Evolutionary conservation across 2,329 filamentous ascomycete genomes (phyloP), one percentile per base, ranked within the genome.

Genomic region (Neopestalotiopsis sp.): DNA sequence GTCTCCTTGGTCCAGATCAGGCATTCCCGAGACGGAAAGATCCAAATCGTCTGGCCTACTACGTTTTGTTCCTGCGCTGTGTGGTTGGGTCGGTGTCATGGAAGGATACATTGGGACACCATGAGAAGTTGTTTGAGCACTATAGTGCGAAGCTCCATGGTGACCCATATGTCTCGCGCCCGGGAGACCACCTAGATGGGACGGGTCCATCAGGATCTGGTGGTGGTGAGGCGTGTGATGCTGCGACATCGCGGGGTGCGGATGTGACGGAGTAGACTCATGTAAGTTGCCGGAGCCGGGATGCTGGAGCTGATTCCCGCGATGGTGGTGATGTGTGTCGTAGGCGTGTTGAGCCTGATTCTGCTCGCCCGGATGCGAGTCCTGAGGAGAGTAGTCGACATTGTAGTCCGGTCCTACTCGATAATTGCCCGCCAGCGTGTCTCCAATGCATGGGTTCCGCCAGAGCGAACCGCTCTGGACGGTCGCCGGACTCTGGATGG

Each of bases 401-500:
- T 91, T 88, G 86, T 92, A 92, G 85, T 90, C 89, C 81, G 84
- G 80, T 78, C 86, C 87, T 83, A 89, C 86, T 87, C 90, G 89
- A 86, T 93, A 93, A 82, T 90, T 89, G 87, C 89, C 87, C 87
- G 89, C 90, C 89, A 92, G 89, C 85, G 88, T 91, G 88, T 84
- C 88, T 86, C 85, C 88, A 83, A 88, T 88, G 82, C 89, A 92
- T 92, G 87, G 89, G 89, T 89, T 87, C 89, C 89, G 89, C 90
- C 90, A 92, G 90, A 92, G 90, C 90, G 87, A 87, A 83, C 85
- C 89, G 90, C 90, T 88, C 90, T 90, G 89, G 89, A 90, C 90
- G 90, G 87, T 86, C 87, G 87, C 88, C 85, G 88, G 85, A 82
- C 81, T 86, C 84, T 88, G 87, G 78, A 88, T 84, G 79, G 87